These are phyloP conservation scores for Russula earlei DNA, from an alignment of 768 basidiomycete species.

Conservation along the genomic window DNA sequence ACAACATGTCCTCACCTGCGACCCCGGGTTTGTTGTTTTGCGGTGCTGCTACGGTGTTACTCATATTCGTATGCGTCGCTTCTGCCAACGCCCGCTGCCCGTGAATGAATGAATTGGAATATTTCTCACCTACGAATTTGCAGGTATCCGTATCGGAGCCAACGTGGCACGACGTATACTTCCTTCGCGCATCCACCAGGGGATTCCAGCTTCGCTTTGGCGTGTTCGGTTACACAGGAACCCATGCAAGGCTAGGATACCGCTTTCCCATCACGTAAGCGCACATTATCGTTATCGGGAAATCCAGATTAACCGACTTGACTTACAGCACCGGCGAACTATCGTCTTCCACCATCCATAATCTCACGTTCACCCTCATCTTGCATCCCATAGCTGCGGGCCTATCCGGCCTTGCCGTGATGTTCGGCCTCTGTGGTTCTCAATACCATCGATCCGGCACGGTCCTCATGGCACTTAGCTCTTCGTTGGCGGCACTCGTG, in stretches of 20 bases:
- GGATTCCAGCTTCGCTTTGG: slow-evolving; percentile 45
- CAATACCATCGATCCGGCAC: slow-evolving; percentile 61
- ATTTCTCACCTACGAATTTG: background rate
- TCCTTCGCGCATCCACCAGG: slow-evolving; percentile 46
- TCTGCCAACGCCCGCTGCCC: background rate
- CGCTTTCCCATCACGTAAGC: slow-evolving; percentile 38
- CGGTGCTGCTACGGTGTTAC: slow-evolving; percentile 59
- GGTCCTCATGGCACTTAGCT: slow-evolving; percentile 63
- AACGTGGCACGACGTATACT: slow-evolving; percentile 63
- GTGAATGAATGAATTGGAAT: background rate
- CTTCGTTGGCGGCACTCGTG: slow-evolving; percentile 55
- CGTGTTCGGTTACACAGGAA: slow-evolving; percentile 69
- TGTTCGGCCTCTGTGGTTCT: slow-evolving; percentile 61
- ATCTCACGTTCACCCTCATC: slow-evolving; percentile 65
- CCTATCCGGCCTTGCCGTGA: slow-evolving; percentile 50
- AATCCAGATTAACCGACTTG: slow-evolving; percentile 1
- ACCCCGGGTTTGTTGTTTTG: slow-evolving; percentile 62
- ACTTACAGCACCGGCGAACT: slow-evolving; percentile 34
- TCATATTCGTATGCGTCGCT: slow-evolving; percentile 49
- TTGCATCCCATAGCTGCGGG: slow-evolving; percentile 76
- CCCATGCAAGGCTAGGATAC: slow-evolving; percentile 49
- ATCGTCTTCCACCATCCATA: slow-evolving; percentile 47
- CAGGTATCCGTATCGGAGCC: slow-evolving; percentile 67
- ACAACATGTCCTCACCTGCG: slow-evolving; percentile 46
- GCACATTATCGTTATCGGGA: background rate